Percentiles rank a stretch among this genome's conserved stretches.
Evolutionary conservation across 2,329 filamentous ascomycete genomes (phyloP).

Genomic region (Nemania sp.): DNA sequence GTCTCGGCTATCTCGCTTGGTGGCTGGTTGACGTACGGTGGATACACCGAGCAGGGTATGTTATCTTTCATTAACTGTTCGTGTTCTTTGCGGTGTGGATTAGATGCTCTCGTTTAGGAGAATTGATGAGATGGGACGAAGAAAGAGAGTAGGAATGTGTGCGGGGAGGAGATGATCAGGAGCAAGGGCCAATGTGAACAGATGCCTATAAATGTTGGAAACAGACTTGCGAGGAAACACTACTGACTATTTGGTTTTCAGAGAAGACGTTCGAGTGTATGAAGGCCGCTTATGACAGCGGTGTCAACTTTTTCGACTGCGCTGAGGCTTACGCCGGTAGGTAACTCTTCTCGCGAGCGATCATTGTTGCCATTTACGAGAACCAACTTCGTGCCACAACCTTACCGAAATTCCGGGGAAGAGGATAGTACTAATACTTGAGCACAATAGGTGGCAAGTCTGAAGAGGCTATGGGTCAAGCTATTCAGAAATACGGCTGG

Average conservation of each 20-base stretch:
- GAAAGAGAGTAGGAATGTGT: neutral
- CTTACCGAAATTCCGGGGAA: too few relatives aligned
- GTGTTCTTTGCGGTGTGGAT: neutral
- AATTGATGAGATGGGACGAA: neutral
- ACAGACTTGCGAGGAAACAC: neutral
- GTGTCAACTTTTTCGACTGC: conserved; percentile 66
- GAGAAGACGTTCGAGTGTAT: conserved; percentile 63
- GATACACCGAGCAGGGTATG: conserved; percentile 68
- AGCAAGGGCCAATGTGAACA: neutral
- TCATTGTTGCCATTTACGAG: too few relatives aligned
- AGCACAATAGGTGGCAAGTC: conserved; percentile 55
- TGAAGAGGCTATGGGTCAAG: conserved; percentile 64
- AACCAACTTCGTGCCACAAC: too few relatives aligned
- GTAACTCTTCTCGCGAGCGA: neutral
- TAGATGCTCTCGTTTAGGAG: neutral
- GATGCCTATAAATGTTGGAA: neutral
- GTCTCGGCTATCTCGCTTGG: conserved; percentile 74
- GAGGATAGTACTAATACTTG: neutral
- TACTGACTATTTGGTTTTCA: conserved; percentile 29
- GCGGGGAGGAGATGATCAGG: neutral
- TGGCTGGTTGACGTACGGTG: conserved; percentile 75
- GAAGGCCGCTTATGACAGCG: conserved; percentile 62
- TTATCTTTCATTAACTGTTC: neutral
- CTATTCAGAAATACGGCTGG: conserved; percentile 63
- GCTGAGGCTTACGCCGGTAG: conserved; percentile 49